Percentiles rank a stretch among this genome's conserved stretches.
These are phyloP conservation scores for Sporothrix globosa DNA, from an alignment of 2,329 filamentous ascomycete genomes.

Conservation along the genomic window DNA sequence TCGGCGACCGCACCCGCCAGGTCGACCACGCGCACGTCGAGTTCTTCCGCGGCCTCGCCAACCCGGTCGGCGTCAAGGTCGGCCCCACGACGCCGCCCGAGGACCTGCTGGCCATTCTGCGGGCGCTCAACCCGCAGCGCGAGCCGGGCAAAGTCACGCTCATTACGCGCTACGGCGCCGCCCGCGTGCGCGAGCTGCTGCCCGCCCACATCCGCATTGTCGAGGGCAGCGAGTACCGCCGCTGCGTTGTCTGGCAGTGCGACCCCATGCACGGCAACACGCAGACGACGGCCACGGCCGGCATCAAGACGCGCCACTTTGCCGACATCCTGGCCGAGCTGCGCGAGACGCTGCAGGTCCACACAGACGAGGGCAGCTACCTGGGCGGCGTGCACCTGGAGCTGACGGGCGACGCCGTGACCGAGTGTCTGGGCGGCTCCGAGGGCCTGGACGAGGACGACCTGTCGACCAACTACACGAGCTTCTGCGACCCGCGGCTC, in stretches of 20 bases:
- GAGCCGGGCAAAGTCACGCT: constrained; percentile 93
- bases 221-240: constrained; percentile 70
- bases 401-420: constrained; percentile 92
- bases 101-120: constrained; percentile 78
- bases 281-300: constrained; percentile 66
- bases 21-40: constrained; percentile 93
- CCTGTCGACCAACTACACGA: constrained; percentile 87
- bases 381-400: constrained; percentile 94
- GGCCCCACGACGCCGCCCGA: constrained; percentile 78
- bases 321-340: constrained; percentile 87
- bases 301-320: constrained; percentile 92
- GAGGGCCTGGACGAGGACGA: constrained; percentile 87
- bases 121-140: constrained; percentile 78
- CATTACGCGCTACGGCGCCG: constrained; percentile 90
- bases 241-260: constrained; percentile 87
- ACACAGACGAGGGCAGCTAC: constrained; percentile 80
- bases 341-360: constrained; percentile 78
- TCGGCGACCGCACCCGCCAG: constrained; percentile 93
- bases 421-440: constrained; percentile 91
- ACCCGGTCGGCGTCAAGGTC: constrained; percentile 95
- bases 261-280: constrained; percentile 97
- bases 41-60: constrained; percentile 94
- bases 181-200: constrained; percentile 73
- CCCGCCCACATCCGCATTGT: constrained; percentile 88
- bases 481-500: constrained; percentile 90